Base-by-base conservation (phyloP, 2,329 filamentous ascomycete genomes). In the Monosporascus sp. region DNA sequence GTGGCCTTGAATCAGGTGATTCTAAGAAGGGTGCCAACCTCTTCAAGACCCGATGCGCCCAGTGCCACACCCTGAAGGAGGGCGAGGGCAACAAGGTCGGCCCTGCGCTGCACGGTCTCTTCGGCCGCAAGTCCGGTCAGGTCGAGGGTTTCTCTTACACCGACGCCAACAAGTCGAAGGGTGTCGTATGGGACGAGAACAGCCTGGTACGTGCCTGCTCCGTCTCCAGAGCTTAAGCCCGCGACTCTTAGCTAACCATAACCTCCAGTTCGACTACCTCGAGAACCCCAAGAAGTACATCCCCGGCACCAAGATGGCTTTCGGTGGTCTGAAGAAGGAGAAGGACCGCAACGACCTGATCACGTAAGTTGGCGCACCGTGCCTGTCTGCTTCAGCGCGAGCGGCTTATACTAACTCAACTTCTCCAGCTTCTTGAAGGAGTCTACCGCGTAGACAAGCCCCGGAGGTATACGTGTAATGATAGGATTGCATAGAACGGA, bases 261-360 rank as follows among this genome's bases (percentile, higher is more conserved):
- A 11, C 27, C 20, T 24, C 9, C 17, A 92, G 89, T 97, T 96
- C 79, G 83, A 86, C 64, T 99, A 99, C 86, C 92, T 99, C 70
- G 94, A 99, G 85, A 97, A 97, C 88, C 94, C 94, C 80, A 99
- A 99, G 88, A 97, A 97, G 85, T 99, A 92, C 86, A 97, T 99
- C 63, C 94, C 94, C 66, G 94, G 94, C 67, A 99, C 94, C 81
- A 99, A 97, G 90, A 99, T 99, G 94, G 94, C 94, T 69, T 99
- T 97, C 74, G 94, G 94, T 80, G 94, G 94, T 76, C 85, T 99
- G 72, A 99, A 99, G 92, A 99, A 99, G 90, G 84, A 85, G 72
- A 97, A 97, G 89, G 94, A 97, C 82, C 85, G 94, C 75, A 96
- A 97, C 76, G 93, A 99, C 78, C 83, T 99, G 69, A 96, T 99